Evolutionary conservation across 495 filamentous ascomycete species (phyloP), one percentile per base, ranked within the genome.

Genomic region (Acidiella bohemica): DNA sequence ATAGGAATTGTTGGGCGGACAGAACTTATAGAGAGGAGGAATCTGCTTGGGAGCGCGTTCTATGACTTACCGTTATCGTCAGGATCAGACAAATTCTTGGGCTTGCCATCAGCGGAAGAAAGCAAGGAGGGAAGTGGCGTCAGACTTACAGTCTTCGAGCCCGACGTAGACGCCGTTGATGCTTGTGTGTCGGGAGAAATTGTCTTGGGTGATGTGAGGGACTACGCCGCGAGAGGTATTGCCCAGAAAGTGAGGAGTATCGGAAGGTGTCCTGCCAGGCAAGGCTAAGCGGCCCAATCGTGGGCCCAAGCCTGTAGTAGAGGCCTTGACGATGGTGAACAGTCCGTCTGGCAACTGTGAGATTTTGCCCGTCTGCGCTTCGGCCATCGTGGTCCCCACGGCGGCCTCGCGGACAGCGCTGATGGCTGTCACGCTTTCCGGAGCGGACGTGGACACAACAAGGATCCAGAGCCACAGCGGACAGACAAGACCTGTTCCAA

Each of bases 131-230:
- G 20, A 27, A 5, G 19, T 22, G 14, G 20, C 13, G 24, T 25
- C 5, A 24, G 4, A 70, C 79, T 64, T 64, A 95, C 90, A 97
- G 59, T 97, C 92, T 70, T 97, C 90, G 10, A 96, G 59, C 10
- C 81, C 84, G 41, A 85, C 65, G 58, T 88, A 93, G 18, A 84
- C 64, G 33, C 80, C 82, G 14, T 59, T 61, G 29, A 86, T 65
- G 5, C 71, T 53, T 5, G 77, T 74, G 47, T 80, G 69, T 25
- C 75, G 72, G 19, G 60, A 59, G 46, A 88, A 61, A 48, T 80
- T 78, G 65, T 97, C 90, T 39, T 84, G 88, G 12, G 86, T 75
- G 37, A 97, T 60, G 62, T 97, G 90, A 17, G 90, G 83, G 21
- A 95, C 63, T 1, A 67, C 70, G 9, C 90, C 90, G 43, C 90